Evolutionary conservation across 106 monocot species (phyloP).

Genomic region (Narthecium ossifragum): DNA sequence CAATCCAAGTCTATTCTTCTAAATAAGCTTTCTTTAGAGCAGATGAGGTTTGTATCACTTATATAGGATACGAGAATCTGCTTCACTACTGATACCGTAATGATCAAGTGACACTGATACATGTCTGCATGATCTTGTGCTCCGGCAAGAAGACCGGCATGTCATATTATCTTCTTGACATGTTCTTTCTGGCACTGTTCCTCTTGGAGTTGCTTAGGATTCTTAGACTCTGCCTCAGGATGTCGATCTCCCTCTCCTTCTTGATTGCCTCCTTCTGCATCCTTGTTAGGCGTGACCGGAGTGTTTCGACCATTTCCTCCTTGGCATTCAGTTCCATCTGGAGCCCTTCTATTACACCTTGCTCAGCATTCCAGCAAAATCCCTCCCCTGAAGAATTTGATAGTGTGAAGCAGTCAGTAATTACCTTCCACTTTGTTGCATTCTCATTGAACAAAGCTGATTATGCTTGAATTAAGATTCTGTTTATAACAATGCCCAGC

Average conservation of each 20-base stretch:
- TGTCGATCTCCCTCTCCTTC: slow-evolving; percentile 69
- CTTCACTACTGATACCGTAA: background rate
- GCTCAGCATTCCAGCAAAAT: slow-evolving; percentile 18
- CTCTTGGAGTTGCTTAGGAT: slow-evolving; percentile 49
- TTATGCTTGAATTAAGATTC: too few species aligned
- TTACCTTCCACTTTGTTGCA: too few species aligned
- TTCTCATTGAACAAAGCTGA: too few species aligned
- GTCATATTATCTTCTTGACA: background rate
- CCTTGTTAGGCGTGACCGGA: slow-evolving; percentile 17
- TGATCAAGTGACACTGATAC: background rate
- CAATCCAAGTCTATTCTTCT: background rate
- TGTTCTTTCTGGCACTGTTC: background rate
- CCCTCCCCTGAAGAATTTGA: slow-evolving; percentile 25
- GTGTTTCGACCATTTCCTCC: slow-evolving; percentile 37
- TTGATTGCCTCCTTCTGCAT: slow-evolving; percentile 44
- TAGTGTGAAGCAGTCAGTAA: too few species aligned
- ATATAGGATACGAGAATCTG: background rate
- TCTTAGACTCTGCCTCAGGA: slow-evolving; percentile 66
- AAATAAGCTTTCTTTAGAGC: background rate
- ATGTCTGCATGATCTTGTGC: background rate
- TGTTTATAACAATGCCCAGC: too few species aligned
- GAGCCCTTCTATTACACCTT: slow-evolving; percentile 28
- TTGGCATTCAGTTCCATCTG: slow-evolving; percentile 40
- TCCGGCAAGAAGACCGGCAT: too few species aligned
- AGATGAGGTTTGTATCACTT: background rate